phyloP scores from a whole-genome alignment of 345 rosid genomes.

The Psidium friedrichsthalianum region DNA sequence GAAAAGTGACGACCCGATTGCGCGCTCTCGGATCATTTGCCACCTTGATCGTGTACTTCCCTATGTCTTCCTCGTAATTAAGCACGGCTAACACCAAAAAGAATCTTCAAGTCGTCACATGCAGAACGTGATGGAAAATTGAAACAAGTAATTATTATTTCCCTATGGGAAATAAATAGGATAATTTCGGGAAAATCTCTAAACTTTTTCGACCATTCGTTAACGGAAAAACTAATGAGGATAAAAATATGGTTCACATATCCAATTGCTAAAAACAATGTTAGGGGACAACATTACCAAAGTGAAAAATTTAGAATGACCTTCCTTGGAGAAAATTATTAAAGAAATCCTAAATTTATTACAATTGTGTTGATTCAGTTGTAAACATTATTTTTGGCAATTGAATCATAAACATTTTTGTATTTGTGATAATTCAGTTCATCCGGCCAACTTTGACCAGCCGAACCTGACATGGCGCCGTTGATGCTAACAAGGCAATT shows the following conservation, averaged over 20 bases:
- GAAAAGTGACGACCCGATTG: constrained; percentile 10
- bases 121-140: no score
- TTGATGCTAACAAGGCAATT: no score
- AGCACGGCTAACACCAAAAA: constrained; percentile 11
- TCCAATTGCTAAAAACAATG: background rate
- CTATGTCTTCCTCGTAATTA: constrained; percentile 31
- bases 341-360: no score
- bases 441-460: no score
- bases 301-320: background rate
- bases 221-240: background rate
- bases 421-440: no score
- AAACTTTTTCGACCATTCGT: background rate
- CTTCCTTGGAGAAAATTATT: no score
- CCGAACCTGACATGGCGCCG: no score
- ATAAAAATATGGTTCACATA: background rate
- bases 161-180: background rate
- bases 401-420: no score
- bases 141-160: no score
- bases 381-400: no score
- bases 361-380: no score
- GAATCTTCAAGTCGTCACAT: background rate
- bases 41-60: constrained; percentile 21
- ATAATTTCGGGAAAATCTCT: background rate
- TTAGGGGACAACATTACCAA: background rate
- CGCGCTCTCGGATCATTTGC: constrained; percentile 22